Base-by-base conservation (phyloP, 2,329 filamentous ascomycete species). In the Aspergillus quadricinctus region DNA sequence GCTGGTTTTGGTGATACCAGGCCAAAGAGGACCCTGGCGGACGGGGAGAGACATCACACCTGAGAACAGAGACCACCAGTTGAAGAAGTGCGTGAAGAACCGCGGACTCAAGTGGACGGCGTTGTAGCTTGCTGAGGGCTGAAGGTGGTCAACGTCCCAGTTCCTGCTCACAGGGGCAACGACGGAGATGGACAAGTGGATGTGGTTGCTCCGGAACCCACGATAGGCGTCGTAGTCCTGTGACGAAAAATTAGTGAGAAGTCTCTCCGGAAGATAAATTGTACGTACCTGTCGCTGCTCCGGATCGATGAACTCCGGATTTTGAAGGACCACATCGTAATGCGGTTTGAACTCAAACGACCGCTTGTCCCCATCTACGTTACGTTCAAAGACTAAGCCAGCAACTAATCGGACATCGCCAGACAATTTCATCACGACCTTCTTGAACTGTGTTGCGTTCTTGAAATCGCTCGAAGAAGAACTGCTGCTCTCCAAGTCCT, bases 11-110 rank as follows among this genome's bases (percentile, higher is more conserved):
- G 97, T 94, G 25, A 92, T 83, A 0, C 91, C 92, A 5, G 92
- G 93, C 86, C 92, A 99, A 3, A 99, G 81, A 49, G 84, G 83
- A 17, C 94, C 94, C 77, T 99, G 95, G 0, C 94, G 90, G 56
- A 99, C 88, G 10, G 94, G 95, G 28, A 99, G 80, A 10, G 93
- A 95, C 87, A 97, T 92, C 8, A 93, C 89, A 1, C 93, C 92
- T 8, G 92, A 92, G 74, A 99, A 99, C 64, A 97, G 85, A 0
- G 89, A 93, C 92, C 92, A 97, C 94, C 94, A 99, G 56, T 87
- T 86, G 77, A 92, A 97, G 79, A 99, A 99, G 71, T 99, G 94
- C 0, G 93, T 97, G 72, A 99, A 99, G 78, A 99, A 96, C 8
- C 92, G 87, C 5, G 94, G 94, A 1, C 90, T 94, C 29, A 99